Evolutionary conservation across 2,329 filamentous ascomycete genomes (phyloP), one percentile per base, ranked within the genome.

Genomic region (Stylonectria norvegica): DNA sequence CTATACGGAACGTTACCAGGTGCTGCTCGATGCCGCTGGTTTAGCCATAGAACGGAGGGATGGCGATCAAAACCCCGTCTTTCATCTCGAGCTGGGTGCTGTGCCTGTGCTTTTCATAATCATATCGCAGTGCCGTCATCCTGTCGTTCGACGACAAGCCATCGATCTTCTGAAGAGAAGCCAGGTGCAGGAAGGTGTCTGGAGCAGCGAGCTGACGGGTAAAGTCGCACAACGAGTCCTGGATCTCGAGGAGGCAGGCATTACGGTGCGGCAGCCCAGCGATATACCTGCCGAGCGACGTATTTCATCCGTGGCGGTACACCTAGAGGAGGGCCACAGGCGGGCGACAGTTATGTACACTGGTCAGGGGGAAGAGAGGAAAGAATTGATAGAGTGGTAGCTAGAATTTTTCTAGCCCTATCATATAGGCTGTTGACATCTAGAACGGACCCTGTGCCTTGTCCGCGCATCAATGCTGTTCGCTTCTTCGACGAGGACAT

Each of bases 81-180:
- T 25, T 25, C 22, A 25, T 25, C 22, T 25, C 22, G 22, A 25
- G 22, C 22, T 25, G 22, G 16, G 60, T 58, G 2, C 64, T 20
- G 6, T 65, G 36, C 61, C 62, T 17, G 51, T 58, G 15, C 57
- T 65, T 15, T 66, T 57, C 49, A 58, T 64, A 5, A 55, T 62
- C 20, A 62, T 61, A n/a, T 50, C 37, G 36, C 65, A 65, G 48
- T 67, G 63, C 48, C 57, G 64, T 18, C 45, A 66, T 49, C 59
- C 62, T 1, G 28, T 16, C 3, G 48, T 65, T 27, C 56, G 63
- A 23, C 63, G 62, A 23, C 42, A 60, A 37, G 56, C 46, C 22
- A 40, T 66, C 42, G 30, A 37, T 16, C 48, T 62, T 14, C 38
- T 63, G 34, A 48, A 47, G 32, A 35, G 46, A n/a, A 48, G 43